Base-by-base conservation (phyloP, 1,284 basidiomycete species). In the Xanthoconium separans region DNA sequence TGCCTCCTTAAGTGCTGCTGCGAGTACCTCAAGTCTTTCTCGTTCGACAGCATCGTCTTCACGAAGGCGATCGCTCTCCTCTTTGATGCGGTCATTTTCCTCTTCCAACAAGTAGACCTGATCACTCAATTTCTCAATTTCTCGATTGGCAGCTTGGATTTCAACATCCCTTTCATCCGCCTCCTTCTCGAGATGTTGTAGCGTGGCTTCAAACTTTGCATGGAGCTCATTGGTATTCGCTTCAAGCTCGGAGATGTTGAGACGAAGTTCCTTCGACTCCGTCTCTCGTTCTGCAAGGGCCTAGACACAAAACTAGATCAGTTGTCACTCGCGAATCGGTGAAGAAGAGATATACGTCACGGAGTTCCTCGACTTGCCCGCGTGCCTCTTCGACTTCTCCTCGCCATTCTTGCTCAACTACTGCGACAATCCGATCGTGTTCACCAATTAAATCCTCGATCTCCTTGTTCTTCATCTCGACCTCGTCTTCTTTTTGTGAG, bases 401-500 rank as follows among this genome's bases (percentile, higher is more conserved):
- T 58, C 84, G 75, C 90, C 88, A 92, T 61, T 89, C 85, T 43
- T 85, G 81, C 61, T 91, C 88, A 4, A 89, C 82, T 5, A 80
- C 78, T 24, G 81, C 79, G 6, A 91, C 78, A 46, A 88, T 85
- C 20, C 79, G 76, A 53, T 83, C 78, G 62, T 91, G 87, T 62
- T 91, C 85, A 3, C 70, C 70, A 6, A 87, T 75, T 42, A 90
- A 66, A 36, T 89, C 83, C 8, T 89, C 84, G 39, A 91, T 80
- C 67, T 92, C 89, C 50, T 78, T 75, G 47, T 80, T 77, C 75
- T 87, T 84, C 68, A 84, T 76, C 52, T 89, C 87, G n/a, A 89
- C 70, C 34, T 93, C 91, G 60, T 90, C 89, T 61, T 93, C 91
- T 67, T 83, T 87, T 69, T 89, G 84, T 66, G 91, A 87, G 29